phyloP scores from a whole-genome alignment of 1,284 basidiomycete genomes.

The Agaricales sp. region DNA sequence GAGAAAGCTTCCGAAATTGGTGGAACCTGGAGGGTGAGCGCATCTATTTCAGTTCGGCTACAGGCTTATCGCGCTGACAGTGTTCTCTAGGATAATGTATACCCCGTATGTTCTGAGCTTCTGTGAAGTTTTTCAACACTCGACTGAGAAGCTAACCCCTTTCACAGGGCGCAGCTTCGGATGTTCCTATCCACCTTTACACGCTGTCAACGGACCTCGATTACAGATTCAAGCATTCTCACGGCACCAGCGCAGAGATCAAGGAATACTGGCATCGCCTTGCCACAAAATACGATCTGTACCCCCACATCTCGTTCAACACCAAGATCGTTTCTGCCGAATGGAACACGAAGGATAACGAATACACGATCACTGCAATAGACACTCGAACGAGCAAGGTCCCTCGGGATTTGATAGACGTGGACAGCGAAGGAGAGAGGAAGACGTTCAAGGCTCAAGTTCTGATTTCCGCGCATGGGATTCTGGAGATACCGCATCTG shows the following conservation, averaged over 20 bases:
- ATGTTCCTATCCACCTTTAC: slow-evolving; percentile 20
- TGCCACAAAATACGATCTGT: slow-evolving; percentile 18
- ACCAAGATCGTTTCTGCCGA: slow-evolving; percentile 24
- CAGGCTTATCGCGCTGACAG: too few relatives aligned
- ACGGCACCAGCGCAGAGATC: slow-evolving; percentile 22
- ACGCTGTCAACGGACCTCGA: slow-evolving; percentile 27
- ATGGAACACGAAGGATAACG: slow-evolving; percentile 26
- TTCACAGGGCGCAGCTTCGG: slow-evolving; percentile 1
- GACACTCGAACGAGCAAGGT: slow-evolving; percentile 16
- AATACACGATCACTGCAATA: slow-evolving; percentile 24
- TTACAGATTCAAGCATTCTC: slow-evolving; percentile 22
- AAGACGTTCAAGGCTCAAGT: slow-evolving; percentile 19
- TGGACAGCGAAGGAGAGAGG: slow-evolving; percentile 6
- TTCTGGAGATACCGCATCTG: slow-evolving; percentile 27
- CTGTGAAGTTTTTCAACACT: neutral
- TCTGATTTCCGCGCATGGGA: slow-evolving; percentile 35
- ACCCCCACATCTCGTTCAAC: slow-evolving; percentile 20
- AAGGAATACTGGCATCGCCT: slow-evolving; percentile 24
- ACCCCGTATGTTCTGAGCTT: neutral
- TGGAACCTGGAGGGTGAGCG: neutral
- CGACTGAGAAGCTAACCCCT: neutral
- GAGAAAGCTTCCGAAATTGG: slow-evolving; percentile 1
- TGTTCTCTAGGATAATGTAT: slow-evolving; percentile 1
- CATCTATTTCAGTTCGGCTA: neutral
- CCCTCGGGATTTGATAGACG: neutral